Percentiles rank a stretch among this genome's conserved stretches.
phyloP scores from a whole-genome alignment of 2,329 filamentous ascomycete species.

The Fusarium vanettenii region DNA sequence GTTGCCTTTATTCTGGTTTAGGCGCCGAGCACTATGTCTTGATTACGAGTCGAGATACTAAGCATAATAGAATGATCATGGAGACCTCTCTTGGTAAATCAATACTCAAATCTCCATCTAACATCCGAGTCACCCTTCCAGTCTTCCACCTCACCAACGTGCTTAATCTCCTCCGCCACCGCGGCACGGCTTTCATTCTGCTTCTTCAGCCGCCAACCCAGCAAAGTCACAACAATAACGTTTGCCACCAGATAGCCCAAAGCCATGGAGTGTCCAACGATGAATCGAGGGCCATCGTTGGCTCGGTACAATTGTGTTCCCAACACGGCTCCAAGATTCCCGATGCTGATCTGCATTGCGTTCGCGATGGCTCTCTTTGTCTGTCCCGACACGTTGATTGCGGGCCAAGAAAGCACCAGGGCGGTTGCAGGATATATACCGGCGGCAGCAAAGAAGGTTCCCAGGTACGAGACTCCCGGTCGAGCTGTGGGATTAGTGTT shows the following conservation, averaged over 20 bases:
- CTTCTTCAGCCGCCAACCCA: constrained; percentile 65
- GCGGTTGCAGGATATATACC: constrained; percentile 76
- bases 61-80: neutral
- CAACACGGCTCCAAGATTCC: constrained; percentile 75
- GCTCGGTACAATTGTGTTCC: constrained; percentile 76
- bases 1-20: constrained; percentile 8
- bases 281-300: constrained; percentile 69
- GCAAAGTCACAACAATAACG: constrained; percentile 60
- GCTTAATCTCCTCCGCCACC: constrained; percentile 56
- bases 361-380: constrained; percentile 77
- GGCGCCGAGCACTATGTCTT: neutral
- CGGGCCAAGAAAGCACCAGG: constrained; percentile 75
- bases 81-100: neutral
- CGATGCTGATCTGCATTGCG: constrained; percentile 78
- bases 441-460: constrained; percentile 71
- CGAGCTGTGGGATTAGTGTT: constrained; percentile 57
- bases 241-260: constrained; percentile 73
- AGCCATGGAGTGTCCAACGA: constrained; percentile 75
- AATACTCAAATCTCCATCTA: constrained; percentile 75
- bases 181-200: constrained; percentile 68
- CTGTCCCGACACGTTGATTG: constrained; percentile 77
- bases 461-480: constrained; percentile 69
- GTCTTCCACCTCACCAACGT: constrained; percentile 62
- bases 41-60: neutral
- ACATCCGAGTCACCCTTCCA: constrained; percentile 73